phyloP scores from a whole-genome alignment of 441 rosid genomes.

The Euphorbia schlechtendalii region DNA sequence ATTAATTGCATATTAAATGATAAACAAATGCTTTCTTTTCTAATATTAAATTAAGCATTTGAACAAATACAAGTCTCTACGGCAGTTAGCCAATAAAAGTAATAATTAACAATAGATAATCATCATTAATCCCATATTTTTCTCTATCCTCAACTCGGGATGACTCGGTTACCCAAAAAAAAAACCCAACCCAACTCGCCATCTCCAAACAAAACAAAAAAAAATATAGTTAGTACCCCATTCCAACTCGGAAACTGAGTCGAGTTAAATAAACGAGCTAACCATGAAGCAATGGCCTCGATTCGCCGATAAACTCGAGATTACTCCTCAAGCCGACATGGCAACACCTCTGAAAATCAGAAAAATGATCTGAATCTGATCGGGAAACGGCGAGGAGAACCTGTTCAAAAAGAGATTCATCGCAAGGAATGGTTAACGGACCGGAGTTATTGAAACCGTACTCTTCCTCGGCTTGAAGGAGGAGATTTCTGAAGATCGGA shows the following conservation, averaged over 20 bases:
- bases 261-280: slow-evolving; percentile 12
- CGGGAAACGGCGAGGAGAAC: slow-evolving; percentile 43
- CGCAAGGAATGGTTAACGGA: slow-evolving; percentile 76
- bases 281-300: slow-evolving; percentile 61
- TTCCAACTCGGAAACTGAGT: slow-evolving; percentile 18
- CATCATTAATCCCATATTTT: neutral
- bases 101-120: slow-evolving; percentile 13
- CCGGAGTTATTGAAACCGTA: slow-evolving; percentile 72
- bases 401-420: slow-evolving; percentile 75
- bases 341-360: slow-evolving; percentile 44
- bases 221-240: slow-evolving; percentile 15
- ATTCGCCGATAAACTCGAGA: slow-evolving; percentile 32
- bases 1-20: neutral
- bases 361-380: slow-evolving; percentile 25
- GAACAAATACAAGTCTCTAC: neutral
- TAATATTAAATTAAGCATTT: slow-evolving; percentile 2
- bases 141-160: slow-evolving; percentile 14
- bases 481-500: slow-evolving; percentile 55
- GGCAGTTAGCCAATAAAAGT: slow-evolving; percentile 2
- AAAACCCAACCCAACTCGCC: slow-evolving; percentile 13
- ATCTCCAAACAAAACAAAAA: slow-evolving; percentile 1
- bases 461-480: slow-evolving; percentile 76
- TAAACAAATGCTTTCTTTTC: neutral
- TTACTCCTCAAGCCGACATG: slow-evolving; percentile 30
- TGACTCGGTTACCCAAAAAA: slow-evolving; percentile 14